Conservation (phyloP, 352 stramenopile species). For the Phytophthora tentaculata region DNA sequence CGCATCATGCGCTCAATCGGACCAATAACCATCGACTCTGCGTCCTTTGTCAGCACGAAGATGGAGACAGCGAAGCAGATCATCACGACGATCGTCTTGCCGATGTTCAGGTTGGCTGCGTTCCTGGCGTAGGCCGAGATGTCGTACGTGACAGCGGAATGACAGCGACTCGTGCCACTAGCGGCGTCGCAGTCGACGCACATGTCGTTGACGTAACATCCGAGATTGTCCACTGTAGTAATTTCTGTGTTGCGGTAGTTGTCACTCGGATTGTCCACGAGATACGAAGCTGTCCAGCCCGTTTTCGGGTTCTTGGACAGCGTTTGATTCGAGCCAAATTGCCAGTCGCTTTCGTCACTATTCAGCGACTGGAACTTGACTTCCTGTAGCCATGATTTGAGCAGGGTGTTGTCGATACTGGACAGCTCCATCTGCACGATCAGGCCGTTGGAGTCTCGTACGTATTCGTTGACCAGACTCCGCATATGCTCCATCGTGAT, state of each 20-base stretch:
- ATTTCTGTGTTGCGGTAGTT: slow-evolving; percentile 69
- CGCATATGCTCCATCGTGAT: slow-evolving; percentile 58
- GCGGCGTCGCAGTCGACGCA: slow-evolving; percentile 58
- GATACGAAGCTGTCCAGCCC: slow-evolving; percentile 66
- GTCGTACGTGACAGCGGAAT: slow-evolving; percentile 81
- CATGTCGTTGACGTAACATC: slow-evolving; percentile 69
- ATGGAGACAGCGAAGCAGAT: slow-evolving; percentile 92
- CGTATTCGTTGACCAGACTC: slow-evolving; percentile 72
- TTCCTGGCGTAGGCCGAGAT: slow-evolving; percentile 53
- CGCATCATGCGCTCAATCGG: slow-evolving; percentile 97
- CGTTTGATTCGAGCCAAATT: slow-evolving; percentile 39
- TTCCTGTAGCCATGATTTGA: slow-evolving; percentile 61
- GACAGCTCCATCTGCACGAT: slow-evolving; percentile 70
- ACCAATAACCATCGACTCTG: slow-evolving; percentile 95
- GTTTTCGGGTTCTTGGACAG: slow-evolving; percentile 71
- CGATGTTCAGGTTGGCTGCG: slow-evolving; percentile 72
- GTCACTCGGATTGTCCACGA: slow-evolving; percentile 39
- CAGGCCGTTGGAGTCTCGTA: slow-evolving; percentile 74
- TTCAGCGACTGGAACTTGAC: slow-evolving; percentile 66
- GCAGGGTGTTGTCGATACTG: slow-evolving; percentile 46
- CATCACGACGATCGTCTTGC: slow-evolving; percentile 90
- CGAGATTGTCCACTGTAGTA: slow-evolving; percentile 65
- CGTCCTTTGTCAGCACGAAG: slow-evolving; percentile 93
- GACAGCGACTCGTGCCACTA: slow-evolving; percentile 53
- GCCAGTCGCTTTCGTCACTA: slow-evolving; percentile 57